Evolutionary conservation across 768 basidiomycete genomes (phyloP).

Genomic region (Suillus luteus): DNA sequence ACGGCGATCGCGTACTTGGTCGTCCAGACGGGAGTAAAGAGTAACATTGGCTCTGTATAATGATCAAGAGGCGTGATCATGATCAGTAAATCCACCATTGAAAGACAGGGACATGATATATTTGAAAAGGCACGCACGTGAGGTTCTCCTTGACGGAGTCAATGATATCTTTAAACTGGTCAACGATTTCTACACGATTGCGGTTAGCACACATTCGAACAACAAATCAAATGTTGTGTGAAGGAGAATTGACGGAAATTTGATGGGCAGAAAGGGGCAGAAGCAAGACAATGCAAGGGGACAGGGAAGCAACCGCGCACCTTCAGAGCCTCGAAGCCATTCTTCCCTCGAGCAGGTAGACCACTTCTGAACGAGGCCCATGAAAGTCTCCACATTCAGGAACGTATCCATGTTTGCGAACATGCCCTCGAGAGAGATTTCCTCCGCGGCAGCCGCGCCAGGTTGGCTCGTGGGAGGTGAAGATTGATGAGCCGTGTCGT

Average conservation of each 20-base stretch:
- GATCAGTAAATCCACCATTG: slow-evolving; percentile 11
- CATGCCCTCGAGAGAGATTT: slow-evolving; percentile 18
- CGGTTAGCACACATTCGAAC: background rate
- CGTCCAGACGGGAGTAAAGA: slow-evolving; percentile 23
- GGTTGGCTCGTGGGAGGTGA: background rate
- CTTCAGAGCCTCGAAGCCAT: slow-evolving; percentile 33
- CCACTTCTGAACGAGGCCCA: slow-evolving; percentile 29
- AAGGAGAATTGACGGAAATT: slow-evolving; percentile 20
- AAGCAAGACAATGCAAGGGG: background rate
- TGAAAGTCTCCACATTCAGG: slow-evolving; percentile 25
- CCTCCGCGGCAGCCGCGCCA: slow-evolving; percentile 2
- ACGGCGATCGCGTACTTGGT: slow-evolving; percentile 25
- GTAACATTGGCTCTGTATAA: slow-evolving; percentile 24
- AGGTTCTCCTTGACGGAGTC: slow-evolving; percentile 30
- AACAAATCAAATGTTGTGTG: slow-evolving; percentile 21
- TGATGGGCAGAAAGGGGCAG: slow-evolving; percentile 23
- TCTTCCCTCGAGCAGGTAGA: slow-evolving; percentile 31
- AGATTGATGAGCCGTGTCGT: background rate
- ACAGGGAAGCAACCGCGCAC: slow-evolving; percentile 17
- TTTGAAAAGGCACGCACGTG: slow-evolving; percentile 22
- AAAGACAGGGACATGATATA: background rate
- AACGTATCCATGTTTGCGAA: slow-evolving; percentile 24
- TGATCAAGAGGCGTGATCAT: slow-evolving; percentile 8
- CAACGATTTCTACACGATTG: slow-evolving; percentile 5
- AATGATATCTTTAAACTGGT: slow-evolving; percentile 11